Evolutionary conservation across 805 yeast genomes (phyloP), one percentile per base, ranked within the genome.

Genomic region (Saccharomycopsis schoenii): DNA sequence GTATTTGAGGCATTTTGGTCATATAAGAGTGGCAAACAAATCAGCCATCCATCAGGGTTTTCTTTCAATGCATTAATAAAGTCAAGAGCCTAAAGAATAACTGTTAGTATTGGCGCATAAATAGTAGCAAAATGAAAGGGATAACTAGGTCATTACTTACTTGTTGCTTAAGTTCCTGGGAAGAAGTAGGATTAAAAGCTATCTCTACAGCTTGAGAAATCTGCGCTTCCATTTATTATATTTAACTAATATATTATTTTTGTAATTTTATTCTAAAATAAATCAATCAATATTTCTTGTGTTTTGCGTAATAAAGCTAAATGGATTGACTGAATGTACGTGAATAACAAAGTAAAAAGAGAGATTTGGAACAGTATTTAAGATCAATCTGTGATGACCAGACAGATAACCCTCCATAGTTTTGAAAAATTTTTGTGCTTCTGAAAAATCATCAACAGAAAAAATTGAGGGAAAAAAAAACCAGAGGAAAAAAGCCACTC

Each of bases 171-270:
- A 89, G 74, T 50, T 69, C 76, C 15, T 78, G 74, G 70, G 87
- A 89, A 10, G 85, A 80, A 29, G 84, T 77, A 37, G 88, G 86
- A 71, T 84, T 83, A 59, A 88, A 80, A 8, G 96, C 97, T 64
- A 90, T 83, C 64, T 83, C 85, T 56, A 92, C 94, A 51, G 96
- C 97, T 74, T 89, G 94, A 71, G 83, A 89, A 68, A 92, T 86
- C 76, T 91, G 96, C 65, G 61, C 56, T 51, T 63, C 64, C 62
- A 63, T 63, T 19, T 24, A 47, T 24, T 21, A 41, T 47, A 10
- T 14, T 40, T 40, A 17, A 17, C 14, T 6, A 41, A 1, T 42
- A 17, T 17, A n/a, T 42, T 19, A 17, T 17, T 10, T 42, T 21
- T 12, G 19, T 47, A 8, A 9, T 47, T 47, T 47, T 21, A 21